phyloP scores from a whole-genome alignment of 805 yeast species.

The Blastobotrys robertii region DNA sequence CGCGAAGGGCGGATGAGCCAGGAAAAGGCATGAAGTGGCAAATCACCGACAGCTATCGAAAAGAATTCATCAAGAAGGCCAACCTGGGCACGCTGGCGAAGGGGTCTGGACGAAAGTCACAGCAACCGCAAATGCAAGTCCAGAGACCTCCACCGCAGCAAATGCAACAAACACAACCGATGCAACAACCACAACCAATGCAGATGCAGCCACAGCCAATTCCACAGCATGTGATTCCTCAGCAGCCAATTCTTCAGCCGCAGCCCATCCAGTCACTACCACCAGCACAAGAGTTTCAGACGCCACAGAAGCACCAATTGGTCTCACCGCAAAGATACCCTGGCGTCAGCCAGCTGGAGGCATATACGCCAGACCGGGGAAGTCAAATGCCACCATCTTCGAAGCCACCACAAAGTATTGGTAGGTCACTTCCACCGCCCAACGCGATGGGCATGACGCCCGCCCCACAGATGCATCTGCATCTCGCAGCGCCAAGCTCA shows the following conservation, averaged over 20 bases:
- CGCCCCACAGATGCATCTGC: conserved; percentile 22
- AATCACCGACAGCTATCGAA: conserved; percentile 72
- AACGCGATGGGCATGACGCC: conserved; percentile 11
- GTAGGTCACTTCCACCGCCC: background rate
- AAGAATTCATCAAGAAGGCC: conserved; percentile 75
- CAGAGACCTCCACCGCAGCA: conserved; percentile 6
- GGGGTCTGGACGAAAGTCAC: conserved; percentile 8
- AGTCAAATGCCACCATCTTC: conserved; percentile 4
- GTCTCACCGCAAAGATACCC: conserved; percentile 21
- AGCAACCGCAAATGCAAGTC: conserved; percentile 5
- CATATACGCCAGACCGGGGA: conserved; percentile 58
- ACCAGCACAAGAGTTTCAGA: conserved; percentile 7
- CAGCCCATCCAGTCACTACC: conserved; percentile 2
- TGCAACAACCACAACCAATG: conserved; percentile 15
- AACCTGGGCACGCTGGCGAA: conserved; percentile 43
- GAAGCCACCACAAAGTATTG: background rate
- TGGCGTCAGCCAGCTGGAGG: conserved; percentile 41
- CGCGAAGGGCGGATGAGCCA: conserved; percentile 90
- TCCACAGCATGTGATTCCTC: too few relatives aligned
- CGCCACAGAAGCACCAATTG: conserved; percentile 13
- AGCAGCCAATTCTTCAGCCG: conserved; percentile 7
- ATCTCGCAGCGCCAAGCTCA: conserved; percentile 29
- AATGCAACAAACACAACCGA: conserved; percentile 10
- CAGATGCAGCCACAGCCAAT: conserved; percentile 14
- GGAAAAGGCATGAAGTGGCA: conserved; percentile 99